Base-by-base conservation (phyloP, 768 basidiomycete species). In the Podaxis sp. region DNA sequence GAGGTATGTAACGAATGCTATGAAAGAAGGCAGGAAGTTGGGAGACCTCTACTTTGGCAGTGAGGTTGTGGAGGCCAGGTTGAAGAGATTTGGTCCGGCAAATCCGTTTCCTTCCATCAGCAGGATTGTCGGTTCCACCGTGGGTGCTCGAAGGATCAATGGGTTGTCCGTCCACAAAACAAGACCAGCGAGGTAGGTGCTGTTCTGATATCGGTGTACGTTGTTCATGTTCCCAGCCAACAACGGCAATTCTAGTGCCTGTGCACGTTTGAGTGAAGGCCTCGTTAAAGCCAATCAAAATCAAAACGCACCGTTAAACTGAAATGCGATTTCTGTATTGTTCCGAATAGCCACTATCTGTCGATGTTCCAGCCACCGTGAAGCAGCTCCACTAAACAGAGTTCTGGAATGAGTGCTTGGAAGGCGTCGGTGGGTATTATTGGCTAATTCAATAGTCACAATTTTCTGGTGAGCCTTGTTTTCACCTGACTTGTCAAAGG, bases 211-310 rank as follows among this genome's bases (percentile, higher is more conserved):
- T 30, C 2, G 51, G 52, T 12, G 59, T 40, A 30, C 12, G 28
- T 13, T 40, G n/a, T 8, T 46, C n/a, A 19, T 46, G 26, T 39
- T 44, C 26, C 53, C 5, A 11, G 6, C 44, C 52, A 28, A 52
- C 40, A 42, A 61, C 59, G 26, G 59, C 59, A 46, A 61, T 12
- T 22, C 59, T 40, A 44, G 59, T 61, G 11, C 59, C 59, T 61
- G 11, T 22, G 13, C 22, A n/a, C 9, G 19, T 38, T 11, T 52
- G 7, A 52, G 49, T 28, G 15, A 40, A 13, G 3, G 44, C 13
- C 6, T 22, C 17, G 8, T 7, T 46, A 1, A 46, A 46, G 19
- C 44, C 17, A 19, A 8, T 15, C n/a, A 24, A 24, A 24, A 24
- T 15, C 9, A 39, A 24, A 24, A 17, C 51, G 7, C 28, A 61